Base-by-base conservation (phyloP, 768 basidiomycete genomes). In the Boletus rubescentipes region DNA sequence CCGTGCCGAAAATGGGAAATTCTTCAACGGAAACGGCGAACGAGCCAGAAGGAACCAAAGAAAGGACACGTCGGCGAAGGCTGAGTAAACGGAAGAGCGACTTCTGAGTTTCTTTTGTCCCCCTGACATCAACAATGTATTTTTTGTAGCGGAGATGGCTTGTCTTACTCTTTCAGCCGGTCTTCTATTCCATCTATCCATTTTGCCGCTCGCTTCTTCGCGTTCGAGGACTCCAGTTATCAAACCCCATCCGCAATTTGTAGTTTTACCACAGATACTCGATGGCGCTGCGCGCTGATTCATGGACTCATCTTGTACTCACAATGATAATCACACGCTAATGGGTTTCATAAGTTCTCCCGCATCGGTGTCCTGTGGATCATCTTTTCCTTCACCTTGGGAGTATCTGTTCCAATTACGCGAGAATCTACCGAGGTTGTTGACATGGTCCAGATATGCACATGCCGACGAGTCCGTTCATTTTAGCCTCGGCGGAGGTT, bases 71-170 rank as follows among this genome's bases (percentile, higher is more conserved):
- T 55, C 64, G 68, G 49, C 70, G 69, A 65, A 70, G 42, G 56
- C 53, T 70, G 57, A 70, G 69, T 60, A 70, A 70, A 61, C 70
- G 69, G 61, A 70, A 63, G 58, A 47, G 46, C 53, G 59, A 67
- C 60, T 50, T 46, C 48, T 63, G 49, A 68, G 49, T 57, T 61
- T 53, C 48, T 46, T 55, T 58, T 40, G 38, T 46, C 49, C 44
- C 49, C 47, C 34, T 54, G 52, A 53, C 55, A 54, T 54, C 41
- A 58, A 45, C 50, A 47, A 20, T 46, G 45, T 46, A 35, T 41
- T 53, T 44, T 49, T 47, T 53, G 46, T 42, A 23, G 52, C 59
- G 62, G 66, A 66, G 49, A 68, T 64, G 37, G 49, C 42, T 46
- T 54, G 46, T 34, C 51, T 55, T 54, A 45, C 43, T 63, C 30